Conservation (phyloP, 2,329 filamentous ascomycete genomes). For the Rutstroemia sp. region DNA sequence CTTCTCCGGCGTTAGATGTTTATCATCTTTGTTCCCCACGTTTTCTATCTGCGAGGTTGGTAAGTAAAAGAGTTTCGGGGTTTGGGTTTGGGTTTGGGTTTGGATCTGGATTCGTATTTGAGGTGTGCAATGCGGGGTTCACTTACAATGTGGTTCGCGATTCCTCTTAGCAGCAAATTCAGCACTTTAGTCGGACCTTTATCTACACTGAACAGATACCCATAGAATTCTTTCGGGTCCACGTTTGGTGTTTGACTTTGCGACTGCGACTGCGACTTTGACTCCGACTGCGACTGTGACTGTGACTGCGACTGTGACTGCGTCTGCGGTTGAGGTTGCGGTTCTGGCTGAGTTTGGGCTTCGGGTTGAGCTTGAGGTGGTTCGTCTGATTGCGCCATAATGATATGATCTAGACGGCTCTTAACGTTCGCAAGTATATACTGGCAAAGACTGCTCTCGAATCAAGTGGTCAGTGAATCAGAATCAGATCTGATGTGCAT, state of each 20-base stretch:
- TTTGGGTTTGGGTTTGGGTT: not conserved
- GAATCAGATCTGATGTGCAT: too few species aligned
- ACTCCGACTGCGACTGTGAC: too few species aligned
- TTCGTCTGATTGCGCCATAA: not conserved
- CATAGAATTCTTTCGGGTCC: constrained; percentile 39
- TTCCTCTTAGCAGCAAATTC: constrained; percentile 59
- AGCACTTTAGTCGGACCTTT: constrained; percentile 62
- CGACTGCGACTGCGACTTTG: not conserved
- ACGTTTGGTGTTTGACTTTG: constrained; percentile 17
- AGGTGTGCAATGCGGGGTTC: not conserved
- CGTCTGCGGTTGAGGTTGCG: too few species aligned
- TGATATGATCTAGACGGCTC: not conserved
- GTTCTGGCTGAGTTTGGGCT: not conserved
- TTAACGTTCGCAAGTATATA: too few species aligned
- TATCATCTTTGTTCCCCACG: constrained; percentile 49
- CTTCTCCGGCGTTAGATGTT: constrained; percentile 56
- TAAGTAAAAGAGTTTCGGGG: not conserved
- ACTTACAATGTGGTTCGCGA: constrained; percentile 65
- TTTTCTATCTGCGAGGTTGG: constrained; percentile 41
- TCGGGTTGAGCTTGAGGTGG: not conserved
- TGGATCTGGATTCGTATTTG: not conserved
- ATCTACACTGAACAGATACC: constrained; percentile 59
- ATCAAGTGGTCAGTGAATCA: too few species aligned
- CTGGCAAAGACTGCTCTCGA: too few species aligned
- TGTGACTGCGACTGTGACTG: too few species aligned